Evolutionary conservation across 1,139 yeast genomes (phyloP), one percentile per base, ranked within the genome.

Genomic region (Scheffersomyces lignicola): DNA sequence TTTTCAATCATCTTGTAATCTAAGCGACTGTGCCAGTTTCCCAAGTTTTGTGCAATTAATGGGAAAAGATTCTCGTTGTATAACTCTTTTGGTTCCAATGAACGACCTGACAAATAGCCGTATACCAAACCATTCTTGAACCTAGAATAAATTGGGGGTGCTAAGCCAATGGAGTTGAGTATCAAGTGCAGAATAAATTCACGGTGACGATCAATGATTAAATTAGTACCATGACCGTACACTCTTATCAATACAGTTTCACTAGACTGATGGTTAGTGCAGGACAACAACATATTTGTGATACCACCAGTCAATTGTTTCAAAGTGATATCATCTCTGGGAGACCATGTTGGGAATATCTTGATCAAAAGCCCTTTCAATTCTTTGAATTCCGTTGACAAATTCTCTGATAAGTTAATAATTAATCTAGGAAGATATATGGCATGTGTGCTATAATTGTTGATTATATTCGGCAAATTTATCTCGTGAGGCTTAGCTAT

Each of bases 111-210:
- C 5, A 83, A 64, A 49, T 63, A 85, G 9, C 87, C 90, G 51
- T 85, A 85, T 10, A 85, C 73, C 34, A 85, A 67, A 0, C 94
- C 95, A 54, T 85, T 85, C 24, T 77, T 76, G 51, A 84, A 83
- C 31, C 87, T 61, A 3, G 87, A 83, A 51, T 74, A 76, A 18
- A 85, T 73, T 1, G 80, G 72, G 0, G 94, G 89, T 0, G 94
- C 94, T 44, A 85, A 68, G 7, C 69, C 63, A 27, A 80, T 65
- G 2, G 83, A 69, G 48, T 81, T 73, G 34, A 85, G 65, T 32
- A 79, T 76, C 37, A 80, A 57, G 53, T 84, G 92, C 44, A 84
- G 81, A 21, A 83, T 81, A 52, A 80, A 82, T 54, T 85, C 95
- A 22, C 90, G 65, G 48, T 82, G 83, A 44, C 95, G 66, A 54